A percentile compares a stretch with the other conserved stretches of the same genome.
phyloP scores from a whole-genome alignment of 1,284 basidiomycete species.

The Pseudozyma hubeiensis region DNA sequence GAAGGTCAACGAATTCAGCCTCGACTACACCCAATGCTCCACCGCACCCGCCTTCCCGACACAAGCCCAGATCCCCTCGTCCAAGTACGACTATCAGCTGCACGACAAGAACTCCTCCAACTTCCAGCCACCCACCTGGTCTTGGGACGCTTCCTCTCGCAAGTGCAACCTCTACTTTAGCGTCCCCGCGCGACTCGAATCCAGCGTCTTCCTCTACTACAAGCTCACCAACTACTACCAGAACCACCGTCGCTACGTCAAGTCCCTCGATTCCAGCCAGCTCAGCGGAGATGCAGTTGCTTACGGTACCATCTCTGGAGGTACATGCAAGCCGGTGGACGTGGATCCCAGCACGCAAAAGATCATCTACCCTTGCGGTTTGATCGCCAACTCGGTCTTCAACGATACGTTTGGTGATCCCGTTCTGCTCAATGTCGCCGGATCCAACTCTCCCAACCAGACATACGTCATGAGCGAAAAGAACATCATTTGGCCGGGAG shows the following conservation, averaged over 20 bases:
- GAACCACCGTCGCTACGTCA: slow-evolving; percentile 97
- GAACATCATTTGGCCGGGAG: slow-evolving; percentile 94
- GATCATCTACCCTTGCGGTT: slow-evolving; percentile 85
- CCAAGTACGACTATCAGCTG: slow-evolving; percentile 78
- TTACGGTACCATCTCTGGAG: slow-evolving; percentile 70
- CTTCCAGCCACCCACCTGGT: slow-evolving; percentile 65
- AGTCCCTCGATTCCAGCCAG: slow-evolving; percentile 87
- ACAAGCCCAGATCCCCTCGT: slow-evolving; percentile 74
- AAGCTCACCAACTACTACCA: slow-evolving; percentile 81
- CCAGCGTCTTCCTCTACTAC: slow-evolving; percentile 93
- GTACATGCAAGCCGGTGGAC: slow-evolving; percentile 91
- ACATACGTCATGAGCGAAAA: slow-evolving; percentile 81
- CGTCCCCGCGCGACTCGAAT: slow-evolving; percentile 80
- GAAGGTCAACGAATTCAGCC: slow-evolving; percentile 86
- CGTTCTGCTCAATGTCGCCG: slow-evolving; percentile 74
- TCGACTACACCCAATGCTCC: slow-evolving; percentile 90
- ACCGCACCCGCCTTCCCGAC: slow-evolving; percentile 64
- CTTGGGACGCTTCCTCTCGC: slow-evolving; percentile 13
- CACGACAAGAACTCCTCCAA: slow-evolving; percentile 58
- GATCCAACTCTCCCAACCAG: slow-evolving; percentile 68
- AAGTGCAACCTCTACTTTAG: slow-evolving; percentile 64
- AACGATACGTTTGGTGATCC: slow-evolving; percentile 88
- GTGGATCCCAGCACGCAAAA: slow-evolving; percentile 47
- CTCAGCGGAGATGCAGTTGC: slow-evolving; percentile 80
- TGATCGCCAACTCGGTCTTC: slow-evolving; percentile 98